phyloP scores from a whole-genome alignment of 2,329 filamentous ascomycete species.

The Arthroderma sp. region DNA sequence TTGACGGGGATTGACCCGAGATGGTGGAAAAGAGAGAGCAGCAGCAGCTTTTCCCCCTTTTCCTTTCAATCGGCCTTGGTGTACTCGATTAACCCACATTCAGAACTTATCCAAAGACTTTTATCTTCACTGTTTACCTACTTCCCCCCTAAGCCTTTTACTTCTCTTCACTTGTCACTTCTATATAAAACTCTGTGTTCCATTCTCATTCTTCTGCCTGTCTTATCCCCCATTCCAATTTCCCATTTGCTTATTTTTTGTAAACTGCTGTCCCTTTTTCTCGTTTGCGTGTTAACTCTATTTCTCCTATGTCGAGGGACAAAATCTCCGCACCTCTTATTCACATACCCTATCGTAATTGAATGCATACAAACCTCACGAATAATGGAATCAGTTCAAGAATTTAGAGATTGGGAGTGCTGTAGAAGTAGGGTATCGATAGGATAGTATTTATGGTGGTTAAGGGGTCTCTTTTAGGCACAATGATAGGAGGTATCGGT shows the following conservation, averaged over 20 bases:
- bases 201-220: not conserved
- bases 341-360: not conserved
- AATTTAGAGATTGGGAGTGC: too few species aligned
- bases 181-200: slow-evolving; percentile 1
- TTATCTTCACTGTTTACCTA: not conserved
- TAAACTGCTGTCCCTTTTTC: not conserved
- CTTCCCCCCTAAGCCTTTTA: too few species aligned
- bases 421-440: too few species aligned
- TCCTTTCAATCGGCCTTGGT: not conserved
- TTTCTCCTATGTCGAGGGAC: not conserved
- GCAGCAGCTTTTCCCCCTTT: not conserved
- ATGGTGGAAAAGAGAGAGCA: not conserved
- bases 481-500: too few species aligned
- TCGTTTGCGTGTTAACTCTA: not conserved
- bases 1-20: too few species aligned
- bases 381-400: slow-evolving; percentile 4
- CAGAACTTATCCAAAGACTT: not conserved
- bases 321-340: not conserved
- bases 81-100: not conserved
- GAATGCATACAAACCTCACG: not conserved
- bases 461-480: too few species aligned
- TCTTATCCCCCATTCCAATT: not conserved
- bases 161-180: not conserved
- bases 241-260: not conserved
- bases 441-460: too few species aligned